Evolutionary conservation across 129 eudicot genomes (phyloP), one percentile per base, ranked within the genome.

Genomic region (Sambucus nigra): DNA sequence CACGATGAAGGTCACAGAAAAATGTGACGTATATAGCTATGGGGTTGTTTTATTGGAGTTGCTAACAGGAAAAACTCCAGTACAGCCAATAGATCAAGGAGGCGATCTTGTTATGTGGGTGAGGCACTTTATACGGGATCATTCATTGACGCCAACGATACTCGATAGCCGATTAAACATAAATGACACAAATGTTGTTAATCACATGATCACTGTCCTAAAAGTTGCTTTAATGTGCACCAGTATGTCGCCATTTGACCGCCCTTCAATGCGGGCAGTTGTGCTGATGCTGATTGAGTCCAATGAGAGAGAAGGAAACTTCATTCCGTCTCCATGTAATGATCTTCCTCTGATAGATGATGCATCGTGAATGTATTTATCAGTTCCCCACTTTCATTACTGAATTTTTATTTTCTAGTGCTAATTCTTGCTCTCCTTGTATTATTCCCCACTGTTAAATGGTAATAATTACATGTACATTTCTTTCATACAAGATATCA

Each of bases 1-100:
- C 75, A 91, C 98, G 1, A 91, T 91, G 98, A 91, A 91, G 78
- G 89, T 91, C 22, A 84, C 98, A 0, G 99, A 92, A 59, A 92
- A 92, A 58, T 92, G 96, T 27, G 99, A 92, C 41, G 77, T 86
- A 21, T 92, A 92, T 63, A 92, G 99, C 70, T 92, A 86, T 17
- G 99, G 99, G 2, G 99, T 92, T 17, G 99, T 92, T 55, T 86
- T 92, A 0, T 55, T 92, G 62, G 99, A 92, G 76, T 69, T 92
- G 15, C 62, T 92, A 54, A 92, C 99, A 1, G 99, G 99, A 55
- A 86, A 76, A 71, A 64, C 79, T 17, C 94, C 99, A 0, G 96
- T 92, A 49, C 99, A 92, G 70, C 96, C 99, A 4, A 28, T 92
- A 39, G 99, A 92, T 24, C 91, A 72, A 55, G 99, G 99, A 56